Evolutionary conservation across 2,329 filamentous ascomycete genomes (phyloP).

Genomic region (Leptographium wingfieldii): DNA sequence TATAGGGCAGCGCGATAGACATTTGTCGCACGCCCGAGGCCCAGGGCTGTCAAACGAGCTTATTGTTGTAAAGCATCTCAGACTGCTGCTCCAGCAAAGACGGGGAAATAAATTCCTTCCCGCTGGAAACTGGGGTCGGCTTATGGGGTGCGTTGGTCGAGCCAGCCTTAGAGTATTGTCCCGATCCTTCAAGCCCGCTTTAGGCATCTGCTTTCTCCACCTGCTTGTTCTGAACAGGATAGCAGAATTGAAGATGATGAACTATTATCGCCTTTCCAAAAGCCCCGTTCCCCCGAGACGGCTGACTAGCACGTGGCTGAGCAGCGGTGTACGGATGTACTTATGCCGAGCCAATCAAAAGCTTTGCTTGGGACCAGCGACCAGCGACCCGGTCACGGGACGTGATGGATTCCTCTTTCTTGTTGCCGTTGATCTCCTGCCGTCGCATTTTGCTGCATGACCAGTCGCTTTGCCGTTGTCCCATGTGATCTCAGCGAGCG

Average conservation of each 20-base stretch:
- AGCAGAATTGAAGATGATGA: background rate
- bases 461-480: background rate
- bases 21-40: no score
- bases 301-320: background rate
- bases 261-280: background rate
- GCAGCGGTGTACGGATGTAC: background rate
- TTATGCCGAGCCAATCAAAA: background rate
- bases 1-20: no score
- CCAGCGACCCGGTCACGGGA: background rate
- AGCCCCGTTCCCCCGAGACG: slow-evolving; percentile 1
- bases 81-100: background rate
- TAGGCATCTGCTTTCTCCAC: background rate
- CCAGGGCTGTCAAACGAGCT: no score
- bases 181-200: background rate
- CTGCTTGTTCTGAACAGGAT: background rate
- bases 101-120: background rate
- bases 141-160: background rate
- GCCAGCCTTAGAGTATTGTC: background rate
- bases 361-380: background rate
- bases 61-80: background rate
- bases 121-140: background rate
- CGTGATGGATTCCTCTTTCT: background rate
- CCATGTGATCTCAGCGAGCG: background rate
- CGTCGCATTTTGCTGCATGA: background rate
- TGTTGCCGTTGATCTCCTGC: background rate